phyloP scores from a whole-genome alignment of 2,329 filamentous ascomycete genomes.

The Ophiocordyceps camponoti-floridani region DNA sequence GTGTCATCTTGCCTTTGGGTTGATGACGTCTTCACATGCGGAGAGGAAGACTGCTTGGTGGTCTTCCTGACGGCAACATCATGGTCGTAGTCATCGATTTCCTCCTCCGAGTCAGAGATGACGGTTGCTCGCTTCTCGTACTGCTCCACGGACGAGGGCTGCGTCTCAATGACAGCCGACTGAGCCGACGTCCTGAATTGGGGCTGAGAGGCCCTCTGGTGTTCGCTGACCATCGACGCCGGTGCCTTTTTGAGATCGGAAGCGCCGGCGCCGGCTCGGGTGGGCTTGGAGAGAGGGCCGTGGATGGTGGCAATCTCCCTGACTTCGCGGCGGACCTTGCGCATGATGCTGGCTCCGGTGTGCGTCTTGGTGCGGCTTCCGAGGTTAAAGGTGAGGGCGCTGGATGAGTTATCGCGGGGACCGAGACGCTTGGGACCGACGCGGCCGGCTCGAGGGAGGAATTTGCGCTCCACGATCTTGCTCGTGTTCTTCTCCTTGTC shows the following conservation, averaged over 20 bases:
- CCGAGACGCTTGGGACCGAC: slow-evolving; percentile 13
- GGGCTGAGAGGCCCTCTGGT: slow-evolving; percentile 24
- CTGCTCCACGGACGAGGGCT: slow-evolving; percentile 10
- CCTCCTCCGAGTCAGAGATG: slow-evolving; percentile 20
- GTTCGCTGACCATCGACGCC: slow-evolving; percentile 32
- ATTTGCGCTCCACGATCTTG: slow-evolving; percentile 33
- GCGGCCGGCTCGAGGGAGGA: slow-evolving; percentile 23
- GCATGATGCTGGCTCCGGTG: slow-evolving; percentile 33
- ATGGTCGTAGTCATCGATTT: slow-evolving; percentile 4
- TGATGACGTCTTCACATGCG: too few species aligned
- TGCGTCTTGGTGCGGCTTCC: slow-evolving; percentile 34
- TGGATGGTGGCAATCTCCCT: slow-evolving; percentile 31
- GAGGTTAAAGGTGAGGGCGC: slow-evolving; percentile 23
- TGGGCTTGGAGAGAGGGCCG: slow-evolving; percentile 22
- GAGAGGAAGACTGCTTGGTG: too few species aligned
- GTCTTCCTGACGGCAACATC: slow-evolving; percentile 4
- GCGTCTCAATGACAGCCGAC: too few species aligned
- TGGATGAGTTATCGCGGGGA: slow-evolving; percentile 11
- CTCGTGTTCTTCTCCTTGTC: slow-evolving; percentile 38
- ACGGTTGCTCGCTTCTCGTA: slow-evolving; percentile 18
- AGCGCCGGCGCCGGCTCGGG: slow-evolving; percentile 10
- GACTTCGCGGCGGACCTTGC: slow-evolving; percentile 37
- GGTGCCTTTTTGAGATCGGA: slow-evolving; percentile 30
- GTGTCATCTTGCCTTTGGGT: too few species aligned
- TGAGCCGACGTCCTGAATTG: slow-evolving; percentile 10